phyloP scores from a whole-genome alignment of 257 asterid genomes.

The Ocimum tenuiflorum region DNA sequence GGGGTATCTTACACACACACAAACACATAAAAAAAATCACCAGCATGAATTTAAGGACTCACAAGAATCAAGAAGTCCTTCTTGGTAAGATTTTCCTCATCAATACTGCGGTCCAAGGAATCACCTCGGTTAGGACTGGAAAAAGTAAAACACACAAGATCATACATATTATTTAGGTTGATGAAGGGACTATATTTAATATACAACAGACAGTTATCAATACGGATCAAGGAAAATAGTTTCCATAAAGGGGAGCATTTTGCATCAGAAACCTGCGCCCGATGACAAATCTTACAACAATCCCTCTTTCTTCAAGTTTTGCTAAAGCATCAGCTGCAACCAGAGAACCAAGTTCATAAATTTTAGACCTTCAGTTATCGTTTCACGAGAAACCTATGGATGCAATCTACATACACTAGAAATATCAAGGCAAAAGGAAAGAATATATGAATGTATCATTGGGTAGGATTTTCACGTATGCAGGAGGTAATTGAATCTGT shows the following conservation, averaged over 20 bases:
- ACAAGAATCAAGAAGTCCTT: conserved; percentile 85
- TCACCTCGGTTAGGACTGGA: conserved; percentile 90
- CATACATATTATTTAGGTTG: conserved; percentile 11
- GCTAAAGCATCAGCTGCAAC: conserved; percentile 56
- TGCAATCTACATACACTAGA: neutral
- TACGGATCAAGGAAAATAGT: conserved; percentile 13
- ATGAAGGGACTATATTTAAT: conserved; percentile 11
- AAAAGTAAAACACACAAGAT: conserved; percentile 22
- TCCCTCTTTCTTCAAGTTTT: conserved; percentile 75
- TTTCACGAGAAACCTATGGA: conserved; percentile 2
- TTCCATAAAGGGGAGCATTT: conserved; percentile 10
- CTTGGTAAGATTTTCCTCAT: conserved; percentile 53
- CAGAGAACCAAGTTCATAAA: conserved; percentile 15
- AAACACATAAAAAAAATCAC: conserved; percentile 2
- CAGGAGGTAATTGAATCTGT: neutral
- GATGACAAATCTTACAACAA: conserved; percentile 63
- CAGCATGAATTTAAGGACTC: conserved; percentile 25
- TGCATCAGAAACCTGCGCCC: conserved; percentile 64
- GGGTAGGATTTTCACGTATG: neutral
- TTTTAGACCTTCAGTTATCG: neutral
- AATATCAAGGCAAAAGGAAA: conserved; percentile 3
- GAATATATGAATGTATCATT: neutral
- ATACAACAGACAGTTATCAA: neutral
- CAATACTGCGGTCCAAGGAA: conserved; percentile 85
- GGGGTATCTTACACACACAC: neutral